Evolutionary conservation across 805 yeast species (phyloP).

Genomic region (Zygosaccharomyces bisporus): DNA sequence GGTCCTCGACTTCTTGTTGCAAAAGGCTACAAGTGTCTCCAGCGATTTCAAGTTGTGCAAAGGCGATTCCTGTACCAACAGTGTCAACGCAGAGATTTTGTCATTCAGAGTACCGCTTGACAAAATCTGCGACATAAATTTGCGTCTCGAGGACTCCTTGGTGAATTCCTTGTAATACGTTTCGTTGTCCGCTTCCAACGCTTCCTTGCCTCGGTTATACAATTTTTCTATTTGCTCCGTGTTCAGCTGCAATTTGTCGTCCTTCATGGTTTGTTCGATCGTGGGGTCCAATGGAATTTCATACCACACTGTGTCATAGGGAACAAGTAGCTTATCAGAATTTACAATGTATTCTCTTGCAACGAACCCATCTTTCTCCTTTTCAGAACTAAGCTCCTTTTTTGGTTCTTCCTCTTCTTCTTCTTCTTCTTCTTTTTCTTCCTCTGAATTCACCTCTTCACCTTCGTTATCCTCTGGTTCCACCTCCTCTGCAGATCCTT

Average conservation of each 20-base stretch:
- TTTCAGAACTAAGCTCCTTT: slow-evolving; percentile 16
- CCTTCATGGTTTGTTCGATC: slow-evolving; percentile 20
- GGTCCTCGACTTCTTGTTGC: slow-evolving; percentile 88
- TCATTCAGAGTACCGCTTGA: slow-evolving; percentile 91
- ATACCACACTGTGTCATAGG: slow-evolving; percentile 74
- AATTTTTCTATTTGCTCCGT: slow-evolving; percentile 58
- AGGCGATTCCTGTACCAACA: slow-evolving; percentile 93
- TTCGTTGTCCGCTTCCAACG: slow-evolving; percentile 67
- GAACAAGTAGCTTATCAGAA: slow-evolving; percentile 53
- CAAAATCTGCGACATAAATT: slow-evolving; percentile 83
- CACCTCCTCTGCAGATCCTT: too few species aligned
- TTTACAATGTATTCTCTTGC: slow-evolving; percentile 42
- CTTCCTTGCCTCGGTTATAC: slow-evolving; percentile 59
- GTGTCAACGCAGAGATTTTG: slow-evolving; percentile 90
- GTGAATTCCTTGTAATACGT: slow-evolving; percentile 69
- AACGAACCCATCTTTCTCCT: slow-evolving; percentile 33
- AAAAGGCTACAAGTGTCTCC: slow-evolving; percentile 70
- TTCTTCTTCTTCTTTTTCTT: slow-evolving; percentile 26
- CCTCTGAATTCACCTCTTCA: slow-evolving; percentile 29
- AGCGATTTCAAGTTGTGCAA: slow-evolving; percentile 81
- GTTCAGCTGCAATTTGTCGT: slow-evolving; percentile 30
- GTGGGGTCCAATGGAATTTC: slow-evolving; percentile 46
- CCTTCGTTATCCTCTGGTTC: slow-evolving; percentile 36
- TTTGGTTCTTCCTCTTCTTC: slow-evolving; percentile 23
- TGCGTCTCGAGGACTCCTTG: slow-evolving; percentile 72